Evolutionary conservation across 2,329 filamentous ascomycete species (phyloP), one percentile per base, ranked within the genome.

Genomic region (Nemania sp.): DNA sequence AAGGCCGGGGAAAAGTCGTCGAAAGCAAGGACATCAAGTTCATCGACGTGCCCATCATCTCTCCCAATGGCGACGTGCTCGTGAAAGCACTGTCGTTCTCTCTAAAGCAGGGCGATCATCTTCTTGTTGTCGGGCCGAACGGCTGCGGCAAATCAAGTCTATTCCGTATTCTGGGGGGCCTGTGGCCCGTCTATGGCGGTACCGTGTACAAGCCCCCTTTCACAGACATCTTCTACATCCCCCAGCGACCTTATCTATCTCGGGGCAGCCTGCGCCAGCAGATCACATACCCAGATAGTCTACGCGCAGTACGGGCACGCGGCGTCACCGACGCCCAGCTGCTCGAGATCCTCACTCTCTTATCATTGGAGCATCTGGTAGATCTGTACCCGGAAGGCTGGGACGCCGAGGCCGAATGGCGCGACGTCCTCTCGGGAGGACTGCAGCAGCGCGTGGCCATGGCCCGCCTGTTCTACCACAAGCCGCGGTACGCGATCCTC

Each of bases 101-200:
- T 29, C 91, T 99, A 64, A 85, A 87, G 57, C 89, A 90, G 1
- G 92, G 92, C 57, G 92, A 97, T 61, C 95, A 99, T 69, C 84
- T 99, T 6, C 86, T 99, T 39, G 95, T 99, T 43, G 91, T 98
- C 43, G 95, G 95, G 1, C 95, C 95, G 20, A 99, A 99, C 74
- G 95, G 95, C 39, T 99, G 95, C 75, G 95, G 95, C 43, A 99
- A 99, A 76, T 97, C 92, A 0, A 96, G 90, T 15, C 83, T 99
- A 2, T 99, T 99, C 84, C 88, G 95, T 39, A 99, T 99, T 68
- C 85, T 99, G 1, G 95, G 95, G 63, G 95, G 95, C 0, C 82
- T 99, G 2, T 99, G 95, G 95, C 95, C 95, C 15, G 95, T 98
- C 12, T 99, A 99, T 75, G 94, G 95, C 66, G 95, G 95, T 53